Evolutionary conservation across 495 filamentous ascomycete species (phyloP).

Genomic region (Lasiosphaeris hirsuta): DNA sequence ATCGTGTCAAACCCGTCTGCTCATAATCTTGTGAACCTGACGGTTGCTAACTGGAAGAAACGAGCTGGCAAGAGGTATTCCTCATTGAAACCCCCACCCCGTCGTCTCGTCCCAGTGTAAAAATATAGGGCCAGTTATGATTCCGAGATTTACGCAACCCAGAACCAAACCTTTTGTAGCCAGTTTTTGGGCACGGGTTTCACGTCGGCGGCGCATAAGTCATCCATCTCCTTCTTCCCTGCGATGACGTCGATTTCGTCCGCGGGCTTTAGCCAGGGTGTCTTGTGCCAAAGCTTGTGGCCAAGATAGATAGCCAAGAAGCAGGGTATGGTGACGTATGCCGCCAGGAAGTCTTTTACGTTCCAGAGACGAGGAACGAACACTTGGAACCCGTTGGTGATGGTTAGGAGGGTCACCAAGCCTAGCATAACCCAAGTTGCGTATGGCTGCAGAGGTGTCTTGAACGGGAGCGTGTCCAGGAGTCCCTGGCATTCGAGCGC

Average conservation of each 20-base stretch:
- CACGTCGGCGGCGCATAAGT: slow-evolving; percentile 38
- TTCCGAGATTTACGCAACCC: slow-evolving; percentile 36
- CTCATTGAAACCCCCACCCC: too few relatives aligned
- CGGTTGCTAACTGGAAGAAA: too few relatives aligned
- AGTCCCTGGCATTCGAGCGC: slow-evolving; percentile 38
- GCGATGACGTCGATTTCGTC: slow-evolving; percentile 43
- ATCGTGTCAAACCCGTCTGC: too few relatives aligned
- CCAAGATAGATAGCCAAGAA: slow-evolving; percentile 41
- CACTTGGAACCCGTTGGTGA: slow-evolving; percentile 49
- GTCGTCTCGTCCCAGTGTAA: too few relatives aligned
- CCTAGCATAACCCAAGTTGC: slow-evolving; percentile 36
- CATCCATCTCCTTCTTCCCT: slow-evolving; percentile 51
- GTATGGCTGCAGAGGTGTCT: slow-evolving; percentile 41
- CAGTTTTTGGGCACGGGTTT: slow-evolving; percentile 38
- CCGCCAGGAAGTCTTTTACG: slow-evolving; percentile 40
- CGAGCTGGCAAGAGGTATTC: too few relatives aligned
- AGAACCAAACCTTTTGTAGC: slow-evolving; percentile 44
- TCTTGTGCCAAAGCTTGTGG: slow-evolving; percentile 38
- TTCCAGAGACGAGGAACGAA: slow-evolving; percentile 37
- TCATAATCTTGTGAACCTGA: too few relatives aligned
- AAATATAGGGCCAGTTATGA: too few relatives aligned
- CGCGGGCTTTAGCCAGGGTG: slow-evolving; percentile 25
- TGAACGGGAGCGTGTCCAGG: slow-evolving; percentile 44
- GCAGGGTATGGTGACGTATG: slow-evolving; percentile 47
- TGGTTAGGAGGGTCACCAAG: slow-evolving; percentile 38